Percentiles rank a stretch among this genome's conserved stretches.
Conservation (phyloP, 2,329 filamentous ascomycete species). For the Hyphodiscus sp. region DNA sequence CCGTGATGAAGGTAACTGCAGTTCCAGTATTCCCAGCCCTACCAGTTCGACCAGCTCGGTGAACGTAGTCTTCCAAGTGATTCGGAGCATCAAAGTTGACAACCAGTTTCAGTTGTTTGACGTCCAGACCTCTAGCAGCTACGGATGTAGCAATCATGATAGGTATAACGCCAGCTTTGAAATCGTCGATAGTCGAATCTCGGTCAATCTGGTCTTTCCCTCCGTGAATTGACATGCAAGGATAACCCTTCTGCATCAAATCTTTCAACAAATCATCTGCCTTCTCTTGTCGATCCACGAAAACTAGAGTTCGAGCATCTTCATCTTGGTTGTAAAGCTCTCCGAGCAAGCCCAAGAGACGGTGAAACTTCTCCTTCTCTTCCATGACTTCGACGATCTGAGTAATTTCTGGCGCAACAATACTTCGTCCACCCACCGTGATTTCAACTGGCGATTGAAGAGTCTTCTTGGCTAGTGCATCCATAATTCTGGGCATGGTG, state of each 20-base stretch:
- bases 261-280: slow-evolving; percentile 74
- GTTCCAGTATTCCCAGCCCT: slow-evolving; percentile 92
- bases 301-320: slow-evolving; percentile 82
- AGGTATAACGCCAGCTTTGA: slow-evolving; percentile 84
- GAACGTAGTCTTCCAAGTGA: slow-evolving; percentile 94
- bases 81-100: slow-evolving; percentile 94
- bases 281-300: slow-evolving; percentile 88
- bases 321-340: slow-evolving; percentile 82
- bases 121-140: slow-evolving; percentile 88
- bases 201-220: slow-evolving; percentile 91
- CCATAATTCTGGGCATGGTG: slow-evolving; percentile 91
- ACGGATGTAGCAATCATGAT: slow-evolving; percentile 93
- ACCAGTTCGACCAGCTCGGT: slow-evolving; percentile 87
- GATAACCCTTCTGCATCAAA: slow-evolving; percentile 76
- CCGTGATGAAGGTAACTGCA: slow-evolving; percentile 88
- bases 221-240: slow-evolving; percentile 88
- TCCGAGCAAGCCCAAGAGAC: slow-evolving; percentile 79
- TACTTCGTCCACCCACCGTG: slow-evolving; percentile 80
- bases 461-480: slow-evolving; percentile 82
- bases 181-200: slow-evolving; percentile 86
- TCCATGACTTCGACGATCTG: slow-evolving; percentile 86
- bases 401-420: slow-evolving; percentile 84
- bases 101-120: slow-evolving; percentile 92
- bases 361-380: slow-evolving; percentile 76
- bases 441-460: slow-evolving; percentile 84